Evolutionary conservation across 495 filamentous ascomycete genomes (phyloP), one percentile per base, ranked within the genome.

Genomic region (Parathielavia hyrcaniae): DNA sequence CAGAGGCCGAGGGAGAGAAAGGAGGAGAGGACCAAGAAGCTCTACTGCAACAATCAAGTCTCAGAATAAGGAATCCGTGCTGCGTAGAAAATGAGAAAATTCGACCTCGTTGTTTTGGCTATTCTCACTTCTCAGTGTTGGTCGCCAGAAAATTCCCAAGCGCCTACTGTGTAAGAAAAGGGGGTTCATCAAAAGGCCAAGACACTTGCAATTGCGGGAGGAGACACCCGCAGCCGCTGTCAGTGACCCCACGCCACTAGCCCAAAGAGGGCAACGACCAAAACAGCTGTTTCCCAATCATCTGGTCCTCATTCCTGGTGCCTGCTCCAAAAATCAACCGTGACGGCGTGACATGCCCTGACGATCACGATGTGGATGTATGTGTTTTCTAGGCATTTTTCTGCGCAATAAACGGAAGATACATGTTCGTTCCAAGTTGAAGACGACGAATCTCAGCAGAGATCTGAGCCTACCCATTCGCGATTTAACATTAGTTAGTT

Each of bases 131-230:
- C 5, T 11, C 19, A 23, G 5, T 20, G 19, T 19, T 19, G 40
- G 23, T 39, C 26, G 35, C 35, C 52, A 55, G 45, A 44, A 49
- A 48, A 48, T 35, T 57, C 45, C 54, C 45, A n/a, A 41, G 44
- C 32, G 17, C 43, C 32, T 57, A 57, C 46, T 17, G 30, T 19
- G 34, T 13, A 39, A n/a, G n/a, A 39, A 39, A 39, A 9, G 36
- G 36, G 36, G 36, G 36, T 39, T 39, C n/a, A n/a, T 30, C 26
- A 51, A 38, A 22, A 34, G 49, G 34, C 12, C 5, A 48, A 16
- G 19, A 19, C 14, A n/a, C 23, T 32, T 23, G 50, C 20, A 10
- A 35, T 22, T 38, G 34, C 34, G 50, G 36, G 36, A 41, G 19
- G 36, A 39, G 50, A 52, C 50, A 49, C 47, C 47, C 47, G 47